These are phyloP conservation scores for Pyricularia sp. DNA, from an alignment of 2,329 filamentous ascomycete species.

Conservation along the genomic window DNA sequence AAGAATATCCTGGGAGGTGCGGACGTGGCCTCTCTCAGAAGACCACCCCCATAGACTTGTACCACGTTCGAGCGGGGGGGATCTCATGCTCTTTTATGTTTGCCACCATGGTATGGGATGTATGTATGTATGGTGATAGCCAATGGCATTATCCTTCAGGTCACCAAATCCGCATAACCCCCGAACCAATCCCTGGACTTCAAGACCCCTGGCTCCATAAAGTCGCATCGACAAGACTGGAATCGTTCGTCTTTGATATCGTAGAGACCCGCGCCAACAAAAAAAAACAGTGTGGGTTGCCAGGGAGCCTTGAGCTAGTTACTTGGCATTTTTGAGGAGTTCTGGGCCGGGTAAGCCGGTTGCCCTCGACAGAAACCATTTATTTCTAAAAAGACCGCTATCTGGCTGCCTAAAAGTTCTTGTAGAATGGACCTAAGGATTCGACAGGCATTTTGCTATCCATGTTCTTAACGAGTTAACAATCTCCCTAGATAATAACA, in stretches of 20 bases:
- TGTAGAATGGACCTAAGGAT: neutral
- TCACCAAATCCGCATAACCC: neutral
- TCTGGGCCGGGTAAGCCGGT: neutral
- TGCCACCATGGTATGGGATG: neutral
- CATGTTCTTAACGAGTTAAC: neutral
- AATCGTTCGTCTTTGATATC: neutral
- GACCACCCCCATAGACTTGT: neutral
- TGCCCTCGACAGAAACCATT: neutral
- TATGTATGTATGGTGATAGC: no score
- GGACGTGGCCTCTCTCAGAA: neutral
- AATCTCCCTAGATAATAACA: neutral
- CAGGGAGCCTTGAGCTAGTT: neutral
- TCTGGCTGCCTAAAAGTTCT: neutral
- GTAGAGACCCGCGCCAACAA: neutral
- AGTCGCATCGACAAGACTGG: neutral
- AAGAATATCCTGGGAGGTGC: neutral
- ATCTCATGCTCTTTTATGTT: neutral
- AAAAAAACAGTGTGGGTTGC: neutral
- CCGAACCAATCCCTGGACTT: neutral
- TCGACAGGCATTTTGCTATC: neutral
- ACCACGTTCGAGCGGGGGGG: neutral
- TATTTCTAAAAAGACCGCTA: neutral
- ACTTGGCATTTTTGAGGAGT: neutral
- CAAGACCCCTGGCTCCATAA: neutral
- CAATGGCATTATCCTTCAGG: neutral